Evolutionary conservation across 2,329 filamentous ascomycete genomes (phyloP), one percentile per base, ranked within the genome.

Genomic region (Cordyceps sp.): DNA sequence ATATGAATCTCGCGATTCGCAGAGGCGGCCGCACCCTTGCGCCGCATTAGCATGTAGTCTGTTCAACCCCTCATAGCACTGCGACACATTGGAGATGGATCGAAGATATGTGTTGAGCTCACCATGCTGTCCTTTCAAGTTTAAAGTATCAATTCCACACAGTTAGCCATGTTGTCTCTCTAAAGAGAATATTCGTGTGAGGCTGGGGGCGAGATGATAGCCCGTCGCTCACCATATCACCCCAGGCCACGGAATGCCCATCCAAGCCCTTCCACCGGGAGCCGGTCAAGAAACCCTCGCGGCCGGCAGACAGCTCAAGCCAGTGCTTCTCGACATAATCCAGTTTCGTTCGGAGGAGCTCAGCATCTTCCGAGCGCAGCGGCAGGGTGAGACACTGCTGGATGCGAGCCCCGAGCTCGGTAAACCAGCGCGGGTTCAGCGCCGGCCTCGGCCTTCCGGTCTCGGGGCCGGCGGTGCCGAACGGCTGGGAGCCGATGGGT

Each of bases 201-300:
- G 12, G n/a, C n/a, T n/a, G n/a, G n/a, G n/a, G n/a, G n/a, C n/a
- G n/a, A n/a, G n/a, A n/a, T n/a, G n/a, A n/a, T n/a, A 33, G 10
- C 16, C 12, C 12, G 22, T 4, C 51, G 42, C 59, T 54, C 57
- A 83, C 81, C 78, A 85, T 83, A 51, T 93, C 84, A 20, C 84
- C 85, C 83, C 82, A 92, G 0, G 72, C 73, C 17, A 92, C 76
- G 40, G 66, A 62, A 37, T 82, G 74, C 33, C 65, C 59, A 39
- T 72, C 69, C 22, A 88, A 48, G 1, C 80, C 69, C 31, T 72
- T 62, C 41, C 68, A 64, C 36, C 64, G 60, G 26, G 36, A 35
- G 10, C 62, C 66, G 0, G 75, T 80, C 39, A 90, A 52, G 49
- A 74, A 92, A 0, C 83, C 82, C 45, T 88, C 78, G 35, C 73